phyloP scores from a whole-genome alignment of 345 rosid genomes.

The Trapa incisa region DNA sequence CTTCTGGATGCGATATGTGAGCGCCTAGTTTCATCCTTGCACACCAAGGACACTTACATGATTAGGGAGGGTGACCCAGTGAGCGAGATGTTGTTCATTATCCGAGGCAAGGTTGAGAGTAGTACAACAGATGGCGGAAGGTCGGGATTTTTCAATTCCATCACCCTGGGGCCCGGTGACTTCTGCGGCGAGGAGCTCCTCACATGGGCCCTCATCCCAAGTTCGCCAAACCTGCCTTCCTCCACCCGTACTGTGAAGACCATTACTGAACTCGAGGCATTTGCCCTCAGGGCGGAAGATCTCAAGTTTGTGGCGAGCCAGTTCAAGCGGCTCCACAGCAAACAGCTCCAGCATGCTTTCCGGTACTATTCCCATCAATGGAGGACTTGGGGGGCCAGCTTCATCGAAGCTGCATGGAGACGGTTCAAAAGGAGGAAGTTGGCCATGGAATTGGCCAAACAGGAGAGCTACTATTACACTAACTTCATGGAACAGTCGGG shows the following conservation, averaged over 20 bases:
- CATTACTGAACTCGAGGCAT: conserved; percentile 58
- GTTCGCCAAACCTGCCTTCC: conserved; percentile 42
- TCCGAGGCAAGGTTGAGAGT: conserved; percentile 84
- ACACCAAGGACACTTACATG: conserved; percentile 49
- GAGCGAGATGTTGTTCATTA: conserved; percentile 74
- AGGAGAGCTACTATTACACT: conserved; percentile 27
- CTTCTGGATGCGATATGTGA: conserved; percentile 80
- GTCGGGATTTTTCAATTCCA: conserved; percentile 66
- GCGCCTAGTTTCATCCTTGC: conserved; percentile 60
- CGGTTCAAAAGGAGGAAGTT: conserved; percentile 42
- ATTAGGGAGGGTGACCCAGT: conserved; percentile 82
- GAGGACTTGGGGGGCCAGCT: conserved; percentile 80
- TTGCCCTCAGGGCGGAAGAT: conserved; percentile 64
- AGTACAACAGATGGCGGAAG: conserved; percentile 80
- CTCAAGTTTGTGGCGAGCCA: conserved; percentile 69
- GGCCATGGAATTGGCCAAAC: conserved; percentile 52
- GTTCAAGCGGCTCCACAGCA: conserved; percentile 73
- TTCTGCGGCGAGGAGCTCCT: conserved; percentile 85
- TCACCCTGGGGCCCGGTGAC: conserved; percentile 56
- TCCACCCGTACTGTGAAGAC: conserved; percentile 64
- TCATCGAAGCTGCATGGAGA: conserved; percentile 69
- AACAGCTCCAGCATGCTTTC: conserved; percentile 81
- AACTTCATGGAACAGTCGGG: conserved; percentile 12
- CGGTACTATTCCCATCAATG: conserved; percentile 92
- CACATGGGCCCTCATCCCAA: conserved; percentile 69